Conservation (phyloP, 1,284 basidiomycete species). For the Sanguinoderma infundibulare region DNA sequence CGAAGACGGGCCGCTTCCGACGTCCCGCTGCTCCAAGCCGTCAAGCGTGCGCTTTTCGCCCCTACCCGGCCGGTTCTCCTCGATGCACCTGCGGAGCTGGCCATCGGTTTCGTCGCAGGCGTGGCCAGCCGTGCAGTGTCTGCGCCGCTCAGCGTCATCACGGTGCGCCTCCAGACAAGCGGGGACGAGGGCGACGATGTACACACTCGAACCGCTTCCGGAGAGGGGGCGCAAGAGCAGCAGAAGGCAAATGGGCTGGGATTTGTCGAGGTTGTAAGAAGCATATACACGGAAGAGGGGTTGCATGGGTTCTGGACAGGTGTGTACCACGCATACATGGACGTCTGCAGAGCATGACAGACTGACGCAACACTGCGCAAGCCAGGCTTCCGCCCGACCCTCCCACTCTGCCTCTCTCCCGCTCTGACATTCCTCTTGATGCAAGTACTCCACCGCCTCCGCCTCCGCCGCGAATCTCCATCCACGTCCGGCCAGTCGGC, state of each 20-base stretch:
- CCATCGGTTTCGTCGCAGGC: slow-evolving; percentile 56
- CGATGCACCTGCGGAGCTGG: slow-evolving; percentile 49
- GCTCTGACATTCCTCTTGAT: slow-evolving; percentile 58
- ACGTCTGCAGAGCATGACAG: not conserved
- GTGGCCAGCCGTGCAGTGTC: slow-evolving; percentile 57
- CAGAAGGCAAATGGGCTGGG: slow-evolving; percentile 1
- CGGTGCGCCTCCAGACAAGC: slow-evolving; percentile 51
- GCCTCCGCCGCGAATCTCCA: slow-evolving; percentile 2
- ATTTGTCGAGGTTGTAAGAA: slow-evolving; percentile 36
- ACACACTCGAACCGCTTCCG: too few relatives aligned
- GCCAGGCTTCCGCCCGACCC: slow-evolving; percentile 53
- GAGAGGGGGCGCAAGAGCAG: too few relatives aligned
- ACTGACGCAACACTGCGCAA: not conserved
- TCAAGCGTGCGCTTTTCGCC: slow-evolving; percentile 18
- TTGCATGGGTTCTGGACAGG: slow-evolving; percentile 60
- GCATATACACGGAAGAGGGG: slow-evolving; percentile 52
- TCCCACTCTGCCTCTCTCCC: slow-evolving; percentile 56
- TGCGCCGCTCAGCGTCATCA: slow-evolving; percentile 56
- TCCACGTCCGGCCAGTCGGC: slow-evolving; percentile 24
- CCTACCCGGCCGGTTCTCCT: slow-evolving; percentile 26
- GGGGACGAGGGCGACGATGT: slow-evolving; percentile 34
- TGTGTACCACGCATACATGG: slow-evolving; percentile 22
- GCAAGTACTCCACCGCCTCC: slow-evolving; percentile 51
- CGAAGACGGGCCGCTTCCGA: slow-evolving; percentile 18
- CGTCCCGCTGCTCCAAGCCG: slow-evolving; percentile 7